These are phyloP conservation scores for Talaromyces adpressus DNA, from an alignment of 495 filamentous ascomycete species.

Conservation along the genomic window DNA sequence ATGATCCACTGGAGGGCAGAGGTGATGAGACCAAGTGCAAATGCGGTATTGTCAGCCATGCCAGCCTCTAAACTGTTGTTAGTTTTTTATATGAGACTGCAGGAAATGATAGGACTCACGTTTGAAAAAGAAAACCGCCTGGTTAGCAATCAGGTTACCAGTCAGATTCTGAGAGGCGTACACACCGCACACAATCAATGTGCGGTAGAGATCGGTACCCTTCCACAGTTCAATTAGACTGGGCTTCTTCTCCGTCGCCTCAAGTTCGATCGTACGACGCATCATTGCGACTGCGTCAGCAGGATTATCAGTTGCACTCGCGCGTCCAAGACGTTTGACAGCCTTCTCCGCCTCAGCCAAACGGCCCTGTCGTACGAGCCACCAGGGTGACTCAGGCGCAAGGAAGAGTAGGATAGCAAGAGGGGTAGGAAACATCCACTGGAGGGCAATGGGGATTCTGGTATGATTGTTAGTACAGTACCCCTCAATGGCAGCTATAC, in stretches of 20 bases:
- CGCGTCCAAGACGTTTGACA: constrained; percentile 28
- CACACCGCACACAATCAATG: constrained; percentile 24
- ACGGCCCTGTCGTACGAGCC: constrained; percentile 36
- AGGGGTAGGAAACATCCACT: constrained; percentile 40
- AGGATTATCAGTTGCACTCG: constrained; percentile 17
- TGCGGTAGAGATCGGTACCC: constrained; percentile 21
- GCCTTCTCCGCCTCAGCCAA: constrained; percentile 32
- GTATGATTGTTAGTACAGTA: constrained; percentile 23
- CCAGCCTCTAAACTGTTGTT: constrained; percentile 22
- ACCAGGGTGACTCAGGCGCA: constrained; percentile 49
- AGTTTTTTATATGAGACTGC: constrained; percentile 16
- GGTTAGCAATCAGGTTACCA: constrained; percentile 22
- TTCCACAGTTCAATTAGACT: constrained; percentile 20
- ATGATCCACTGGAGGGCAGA: constrained; percentile 43
- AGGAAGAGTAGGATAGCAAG: constrained; percentile 26
- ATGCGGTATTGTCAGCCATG: constrained; percentile 27
- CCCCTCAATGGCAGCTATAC: constrained; percentile 19
- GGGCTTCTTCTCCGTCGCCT: constrained; percentile 43
- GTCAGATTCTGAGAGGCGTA: constrained; percentile 24
- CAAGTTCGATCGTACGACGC: constrained; percentile 61
- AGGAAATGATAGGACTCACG: constrained; percentile 16
- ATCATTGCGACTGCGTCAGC: constrained; percentile 51
- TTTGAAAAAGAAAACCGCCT: constrained; percentile 22
- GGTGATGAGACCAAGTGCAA: constrained; percentile 40
- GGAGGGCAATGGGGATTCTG: constrained; percentile 38